Evolutionary conservation across 2,329 filamentous ascomycete genomes (phyloP).

Genomic region (Botrytis pseudocinerea): DNA sequence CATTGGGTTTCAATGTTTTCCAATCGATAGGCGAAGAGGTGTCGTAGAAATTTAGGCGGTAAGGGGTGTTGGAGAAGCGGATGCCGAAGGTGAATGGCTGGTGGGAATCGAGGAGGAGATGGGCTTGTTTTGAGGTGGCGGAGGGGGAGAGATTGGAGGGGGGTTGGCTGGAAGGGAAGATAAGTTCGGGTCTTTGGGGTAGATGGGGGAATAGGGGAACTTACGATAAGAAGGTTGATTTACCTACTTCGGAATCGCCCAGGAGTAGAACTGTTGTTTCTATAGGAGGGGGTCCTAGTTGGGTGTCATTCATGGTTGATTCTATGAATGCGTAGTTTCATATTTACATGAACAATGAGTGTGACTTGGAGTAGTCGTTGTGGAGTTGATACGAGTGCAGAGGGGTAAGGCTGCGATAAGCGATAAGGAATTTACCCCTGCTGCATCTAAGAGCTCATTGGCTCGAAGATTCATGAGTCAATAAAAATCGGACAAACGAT

Average conservation of each 20-base stretch:
- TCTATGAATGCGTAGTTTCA: neutral
- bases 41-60: conserved; percentile 61
- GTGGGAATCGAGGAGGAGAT: conserved; percentile 57
- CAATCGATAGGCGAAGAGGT: conserved; percentile 60
- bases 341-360: neutral
- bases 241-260: conserved; percentile 61
- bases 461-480: conserved; percentile 14
- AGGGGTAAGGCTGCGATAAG: conserved; percentile 15
- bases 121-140: neutral
- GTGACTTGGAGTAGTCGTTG: neutral
- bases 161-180: conserved; percentile 41
- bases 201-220: conserved; percentile 37
- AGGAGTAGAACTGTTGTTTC: conserved; percentile 56
- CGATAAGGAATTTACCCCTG: conserved; percentile 23
- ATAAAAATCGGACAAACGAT: neutral
- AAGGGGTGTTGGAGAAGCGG: conserved; percentile 47
- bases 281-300: conserved; percentile 36
- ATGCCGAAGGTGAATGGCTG: conserved; percentile 63
- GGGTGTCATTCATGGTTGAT: conserved; percentile 38
- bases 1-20: conserved; percentile 57
- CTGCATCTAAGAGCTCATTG: conserved; percentile 11
- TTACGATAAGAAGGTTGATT: conserved; percentile 62
- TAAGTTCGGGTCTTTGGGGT: neutral
- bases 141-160: conserved; percentile 43
- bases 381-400: neutral